These are phyloP conservation scores for Ilyonectria sp. DNA, from an alignment of 2,329 filamentous ascomycete species.

Conservation along the genomic window DNA sequence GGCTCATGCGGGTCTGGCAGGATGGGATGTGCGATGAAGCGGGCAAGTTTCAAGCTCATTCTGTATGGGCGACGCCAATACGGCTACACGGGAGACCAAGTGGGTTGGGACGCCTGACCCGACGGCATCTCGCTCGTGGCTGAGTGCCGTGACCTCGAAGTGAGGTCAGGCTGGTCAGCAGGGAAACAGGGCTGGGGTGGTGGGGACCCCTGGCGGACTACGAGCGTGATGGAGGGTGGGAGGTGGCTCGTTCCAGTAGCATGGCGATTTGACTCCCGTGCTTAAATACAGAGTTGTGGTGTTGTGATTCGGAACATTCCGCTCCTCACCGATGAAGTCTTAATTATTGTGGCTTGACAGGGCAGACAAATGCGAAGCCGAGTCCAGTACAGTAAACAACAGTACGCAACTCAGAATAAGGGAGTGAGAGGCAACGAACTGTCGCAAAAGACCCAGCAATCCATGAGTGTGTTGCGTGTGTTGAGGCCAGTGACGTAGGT, in stretches of 20 bases:
- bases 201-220: conserved; percentile 26
- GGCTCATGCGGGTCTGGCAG: conserved; percentile 15
- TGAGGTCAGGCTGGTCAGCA: conserved; percentile 47
- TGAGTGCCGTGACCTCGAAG: conserved; percentile 44
- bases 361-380: neutral
- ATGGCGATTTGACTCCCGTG: conserved; percentile 12
- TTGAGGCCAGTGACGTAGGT: conserved; percentile 41
- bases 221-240: conserved; percentile 29
- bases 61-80: conserved; percentile 6
- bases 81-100: conserved; percentile 23
- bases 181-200: conserved; percentile 33
- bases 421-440: no score
- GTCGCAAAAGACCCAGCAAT: neutral
- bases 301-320: neutral
- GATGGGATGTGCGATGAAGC: conserved; percentile 10
- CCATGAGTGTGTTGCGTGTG: neutral
- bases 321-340: neutral
- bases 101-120: conserved; percentile 38
- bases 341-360: neutral
- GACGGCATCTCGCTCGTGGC: conserved; percentile 12
- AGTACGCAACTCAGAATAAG: neutral
- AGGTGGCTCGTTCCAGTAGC: conserved; percentile 3
- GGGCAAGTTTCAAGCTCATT: conserved; percentile 18
- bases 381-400: neutral
- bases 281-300: conserved; percentile 2